Conservation (phyloP, 331 rosid genomes). For the Malus hybrid region DNA sequence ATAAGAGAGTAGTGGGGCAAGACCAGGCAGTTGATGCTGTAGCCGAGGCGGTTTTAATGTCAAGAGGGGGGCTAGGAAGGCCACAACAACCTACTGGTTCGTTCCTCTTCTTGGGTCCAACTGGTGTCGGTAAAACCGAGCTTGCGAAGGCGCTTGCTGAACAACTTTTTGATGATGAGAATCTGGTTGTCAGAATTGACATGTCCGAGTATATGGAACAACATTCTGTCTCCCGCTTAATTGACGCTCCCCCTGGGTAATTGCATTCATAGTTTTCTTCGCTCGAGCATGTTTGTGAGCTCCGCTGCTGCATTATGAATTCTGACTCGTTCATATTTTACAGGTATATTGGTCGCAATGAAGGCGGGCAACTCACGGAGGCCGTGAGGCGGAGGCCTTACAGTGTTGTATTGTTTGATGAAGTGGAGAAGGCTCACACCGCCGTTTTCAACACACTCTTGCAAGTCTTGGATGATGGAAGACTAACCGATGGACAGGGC, state of each 20-base stretch:
- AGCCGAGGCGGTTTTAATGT: conserved; percentile 78
- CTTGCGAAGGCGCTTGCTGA: conserved; percentile 97
- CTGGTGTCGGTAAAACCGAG: conserved; percentile 97
- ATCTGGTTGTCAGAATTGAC: conserved; percentile 73
- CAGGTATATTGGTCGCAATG: conserved; percentile 86
- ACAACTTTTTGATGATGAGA: conserved; percentile 82
- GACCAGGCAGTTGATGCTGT: conserved; percentile 82
- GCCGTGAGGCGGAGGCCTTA: conserved; percentile 89
- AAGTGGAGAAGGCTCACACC: conserved; percentile 84
- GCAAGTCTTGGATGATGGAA: conserved; percentile 90
- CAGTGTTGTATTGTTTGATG: conserved; percentile 78
- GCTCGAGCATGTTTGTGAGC: no score
- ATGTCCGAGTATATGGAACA: conserved; percentile 97
- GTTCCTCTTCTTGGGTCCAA: conserved; percentile 82
- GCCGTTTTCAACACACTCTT: conserved; percentile 78
- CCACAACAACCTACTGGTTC: conserved; percentile 94
- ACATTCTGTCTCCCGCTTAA: conserved; percentile 75
- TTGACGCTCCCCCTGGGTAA: conserved; percentile 99
- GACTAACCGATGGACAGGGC: conserved; percentile 89
- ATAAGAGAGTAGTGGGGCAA: conserved; percentile 83
- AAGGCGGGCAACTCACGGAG: conserved; percentile 93
- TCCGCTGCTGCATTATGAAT: neutral
- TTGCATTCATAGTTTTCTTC: neutral
- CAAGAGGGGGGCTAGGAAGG: conserved; percentile 89
- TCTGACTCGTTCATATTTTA: neutral